These are phyloP conservation scores for Petrea volubilis DNA, from an alignment of 257 asterid species.

Conservation along the genomic window DNA sequence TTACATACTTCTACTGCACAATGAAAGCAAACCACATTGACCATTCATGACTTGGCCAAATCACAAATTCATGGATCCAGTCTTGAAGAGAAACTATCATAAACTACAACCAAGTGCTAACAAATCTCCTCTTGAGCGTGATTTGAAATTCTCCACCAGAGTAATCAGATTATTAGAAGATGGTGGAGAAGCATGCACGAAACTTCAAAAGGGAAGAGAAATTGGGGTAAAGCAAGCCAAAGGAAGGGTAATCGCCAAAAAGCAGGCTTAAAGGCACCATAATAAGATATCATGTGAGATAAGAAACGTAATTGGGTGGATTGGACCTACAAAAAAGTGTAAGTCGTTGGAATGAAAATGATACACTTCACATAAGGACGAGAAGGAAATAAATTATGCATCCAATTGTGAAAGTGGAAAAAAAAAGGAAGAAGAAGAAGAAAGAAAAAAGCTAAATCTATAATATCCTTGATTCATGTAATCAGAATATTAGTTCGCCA, in stretches of 20 bases:
- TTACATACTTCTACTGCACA: slow-evolving; percentile 28
- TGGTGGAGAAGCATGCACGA: background rate
- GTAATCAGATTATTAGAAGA: slow-evolving; percentile 10
- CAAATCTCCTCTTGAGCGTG: background rate
- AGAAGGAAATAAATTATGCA: background rate
- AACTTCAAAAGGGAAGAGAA: slow-evolving; percentile 17
- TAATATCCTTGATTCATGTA: slow-evolving; percentile 7
- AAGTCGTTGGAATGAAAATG: background rate
- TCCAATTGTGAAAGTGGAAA: background rate
- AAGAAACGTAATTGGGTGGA: slow-evolving; percentile 14
- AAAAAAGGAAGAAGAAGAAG: too few relatives aligned
- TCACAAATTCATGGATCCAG: background rate
- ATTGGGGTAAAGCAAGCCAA: slow-evolving; percentile 9
- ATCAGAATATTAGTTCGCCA: slow-evolving; percentile 8
- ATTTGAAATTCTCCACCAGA: slow-evolving; percentile 8
- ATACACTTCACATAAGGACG: background rate
- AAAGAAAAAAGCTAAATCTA: background rate
- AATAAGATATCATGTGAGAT: background rate
- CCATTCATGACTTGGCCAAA: slow-evolving; percentile 25
- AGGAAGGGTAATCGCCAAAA: background rate
- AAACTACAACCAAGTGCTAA: background rate
- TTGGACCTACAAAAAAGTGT: background rate
- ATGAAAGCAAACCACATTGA: background rate
- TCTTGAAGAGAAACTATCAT: slow-evolving; percentile 18
- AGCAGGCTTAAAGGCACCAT: background rate